Evolutionary conservation across 2,329 filamentous ascomycete genomes (phyloP).

Genomic region (Penicillium sp.): DNA sequence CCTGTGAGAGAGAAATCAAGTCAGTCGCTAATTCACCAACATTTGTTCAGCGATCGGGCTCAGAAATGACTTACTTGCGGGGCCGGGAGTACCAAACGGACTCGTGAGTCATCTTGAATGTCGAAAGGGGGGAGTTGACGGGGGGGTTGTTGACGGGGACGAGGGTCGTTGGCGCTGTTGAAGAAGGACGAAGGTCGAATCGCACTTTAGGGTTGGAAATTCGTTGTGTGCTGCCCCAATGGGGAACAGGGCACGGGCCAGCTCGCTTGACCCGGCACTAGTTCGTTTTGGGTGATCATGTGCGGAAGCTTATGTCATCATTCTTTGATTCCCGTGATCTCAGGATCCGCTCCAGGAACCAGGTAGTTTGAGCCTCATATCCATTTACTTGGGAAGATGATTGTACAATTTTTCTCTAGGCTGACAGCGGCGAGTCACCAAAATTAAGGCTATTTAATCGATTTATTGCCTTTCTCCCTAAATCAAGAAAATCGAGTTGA

Average conservation of each 20-base stretch:
- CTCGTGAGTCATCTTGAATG: conserved; percentile 81
- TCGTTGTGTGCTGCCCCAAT: conserved; percentile 43
- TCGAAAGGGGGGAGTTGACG: conserved; percentile 45
- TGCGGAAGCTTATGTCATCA: conserved; percentile 12
- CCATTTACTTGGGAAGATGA: no score
- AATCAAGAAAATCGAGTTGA: no score
- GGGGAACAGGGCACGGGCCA: conserved; percentile 38
- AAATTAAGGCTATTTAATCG: no score
- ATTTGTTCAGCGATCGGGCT: conserved; percentile 21
- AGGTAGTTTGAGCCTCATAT: not conserved
- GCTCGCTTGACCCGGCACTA: conserved; percentile 41
- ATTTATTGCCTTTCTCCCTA: no score
- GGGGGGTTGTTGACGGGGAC: conserved; percentile 43
- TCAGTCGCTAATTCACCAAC: conserved; percentile 27
- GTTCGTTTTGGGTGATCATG: conserved; percentile 28
- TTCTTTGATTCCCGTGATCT: not conserved
- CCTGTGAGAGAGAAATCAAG: conserved; percentile 29
- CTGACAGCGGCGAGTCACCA: no score
- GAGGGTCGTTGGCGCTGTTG: conserved; percentile 45
- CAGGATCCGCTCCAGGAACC: not conserved
- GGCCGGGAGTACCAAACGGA: conserved; percentile 99
- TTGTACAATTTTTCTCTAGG: no score
- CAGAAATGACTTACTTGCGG: conserved; percentile 68
- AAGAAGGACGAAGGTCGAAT: conserved; percentile 34
- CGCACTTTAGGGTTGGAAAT: conserved; percentile 40